These are phyloP conservation scores for Pistacia atlantica DNA, from an alignment of 345 rosid species.

Conservation along the genomic window DNA sequence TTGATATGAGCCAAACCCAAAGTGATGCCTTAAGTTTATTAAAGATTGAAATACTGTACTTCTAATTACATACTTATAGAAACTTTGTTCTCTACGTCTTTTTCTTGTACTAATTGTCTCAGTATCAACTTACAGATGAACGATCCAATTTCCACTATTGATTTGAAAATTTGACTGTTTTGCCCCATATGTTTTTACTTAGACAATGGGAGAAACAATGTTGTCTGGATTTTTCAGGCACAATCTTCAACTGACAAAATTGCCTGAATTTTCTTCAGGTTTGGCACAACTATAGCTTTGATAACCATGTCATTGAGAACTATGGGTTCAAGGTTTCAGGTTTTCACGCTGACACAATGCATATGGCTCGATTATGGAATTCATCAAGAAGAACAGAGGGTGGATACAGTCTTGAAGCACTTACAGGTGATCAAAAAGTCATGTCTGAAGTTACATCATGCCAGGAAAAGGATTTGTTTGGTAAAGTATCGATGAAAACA, in stretches of 20 bases:
- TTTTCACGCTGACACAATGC: constrained; percentile 97
- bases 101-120: not conserved
- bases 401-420: constrained; percentile 97
- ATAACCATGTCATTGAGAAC: constrained; percentile 79
- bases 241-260: constrained; percentile 14
- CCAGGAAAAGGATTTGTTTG: constrained; percentile 58
- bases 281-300: constrained; percentile 99
- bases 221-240: constrained; percentile 7
- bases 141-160: not conserved
- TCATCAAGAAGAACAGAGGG: constrained; percentile 77
- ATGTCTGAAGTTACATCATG: constrained; percentile 43
- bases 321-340: constrained; percentile 79
- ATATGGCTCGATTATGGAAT: constrained; percentile 97
- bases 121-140: not conserved
- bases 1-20: not conserved
- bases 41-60: not conserved
- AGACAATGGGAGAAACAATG: not conserved
- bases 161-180: not conserved
- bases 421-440: constrained; percentile 66
- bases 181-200: not conserved
- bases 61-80: not conserved
- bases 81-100: not conserved
- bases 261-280: constrained; percentile 50
- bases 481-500: constrained; percentile 89
- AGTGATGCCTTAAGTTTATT: not conserved